Evolutionary conservation across 352 stramenopile species (phyloP), one percentile per base, ranked within the genome.

Genomic region (Phytophthora pseudosyringae): DNA sequence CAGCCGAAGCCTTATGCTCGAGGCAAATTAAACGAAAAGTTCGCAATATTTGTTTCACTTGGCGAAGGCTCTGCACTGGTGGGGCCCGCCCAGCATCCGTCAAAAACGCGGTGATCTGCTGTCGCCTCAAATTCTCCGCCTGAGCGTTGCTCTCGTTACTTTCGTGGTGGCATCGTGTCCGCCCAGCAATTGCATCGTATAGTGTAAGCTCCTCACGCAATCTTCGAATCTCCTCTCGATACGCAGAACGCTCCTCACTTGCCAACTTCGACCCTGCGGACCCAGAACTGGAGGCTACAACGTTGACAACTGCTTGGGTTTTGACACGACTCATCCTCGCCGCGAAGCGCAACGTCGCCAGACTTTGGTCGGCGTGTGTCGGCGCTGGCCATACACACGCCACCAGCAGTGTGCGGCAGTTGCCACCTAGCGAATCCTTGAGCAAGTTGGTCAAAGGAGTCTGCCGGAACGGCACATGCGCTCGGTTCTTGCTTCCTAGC

Each of bases 371-470:
- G 16, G 80, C 78, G 32, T 94, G 86, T 1, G 77, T 69, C 12
- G 69, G 57, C n/a, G 90, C 73, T 9, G 86, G 87, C 87, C 87
- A 96, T n/a, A 96, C 67, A 55, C 88, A 96, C 3, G 88, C 89
- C 1, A 98, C 86, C 26, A 98, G 71, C 43, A 89, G 64, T 25
- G 90, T 98, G 3, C 80, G 77, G 40, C 78, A 89, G 56, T 95
- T 97, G 25, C 85, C 90, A 5, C 89, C 85, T 4, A 97, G 69
- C 31, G 84, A 91, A 50, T 97, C 91, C 59, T 96, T 90, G 28
- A 98, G 80, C 25, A 98, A 64, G 18, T 95, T 89, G 31, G 94
- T 98, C 25, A 98, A 82, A 58, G 97, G 96, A 2, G 88, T 96
- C 66, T 98, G 93, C n/a, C 94, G 78, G 50, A 96, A 98, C 15